phyloP scores from a whole-genome alignment of 805 yeast species.

The Wickerhamiella sorbophila region DNA sequence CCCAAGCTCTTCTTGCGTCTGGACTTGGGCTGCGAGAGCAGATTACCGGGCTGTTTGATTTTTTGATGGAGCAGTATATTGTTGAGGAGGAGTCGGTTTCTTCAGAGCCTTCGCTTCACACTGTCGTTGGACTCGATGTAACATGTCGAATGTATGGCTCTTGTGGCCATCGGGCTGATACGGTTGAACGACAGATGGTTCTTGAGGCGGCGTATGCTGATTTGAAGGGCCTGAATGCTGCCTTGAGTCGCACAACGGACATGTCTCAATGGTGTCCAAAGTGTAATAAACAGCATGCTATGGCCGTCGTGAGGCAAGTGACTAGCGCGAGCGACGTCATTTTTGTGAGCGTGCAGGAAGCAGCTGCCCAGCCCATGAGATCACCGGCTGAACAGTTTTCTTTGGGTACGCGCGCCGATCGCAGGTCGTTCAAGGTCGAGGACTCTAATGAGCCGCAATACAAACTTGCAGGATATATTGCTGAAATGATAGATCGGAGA shows the following conservation, averaged over 20 bases:
- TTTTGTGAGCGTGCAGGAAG: conserved; percentile 5
- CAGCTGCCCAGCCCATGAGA: neutral
- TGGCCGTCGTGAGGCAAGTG: conserved; percentile 40
- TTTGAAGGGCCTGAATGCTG: conserved; percentile 12
- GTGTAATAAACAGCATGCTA: conserved; percentile 37
- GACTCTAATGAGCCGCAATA: conserved; percentile 15
- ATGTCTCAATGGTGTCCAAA: conserved; percentile 34
- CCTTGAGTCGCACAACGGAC: conserved; percentile 12
- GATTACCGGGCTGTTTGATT: conserved; percentile 43
- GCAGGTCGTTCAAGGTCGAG: conserved; percentile 9
- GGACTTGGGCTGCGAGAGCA: conserved; percentile 12
- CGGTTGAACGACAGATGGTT: neutral
- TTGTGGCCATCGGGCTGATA: conserved; percentile 12
- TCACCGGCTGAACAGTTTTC: conserved; percentile 3
- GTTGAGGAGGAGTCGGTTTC: conserved; percentile 31
- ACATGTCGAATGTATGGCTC: conserved; percentile 11
- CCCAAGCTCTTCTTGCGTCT: conserved; percentile 37
- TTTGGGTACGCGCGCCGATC: conserved; percentile 9
- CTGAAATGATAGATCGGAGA: conserved; percentile 22
- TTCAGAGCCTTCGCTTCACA: conserved; percentile 2
- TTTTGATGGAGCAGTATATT: conserved; percentile 39
- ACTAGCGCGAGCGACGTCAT: conserved; percentile 51
- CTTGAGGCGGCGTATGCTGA: conserved; percentile 9
- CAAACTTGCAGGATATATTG: conserved; percentile 24
- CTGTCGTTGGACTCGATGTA: conserved; percentile 12